phyloP scores from a whole-genome alignment of 768 basidiomycete genomes.

The Lentinula sp. region DNA sequence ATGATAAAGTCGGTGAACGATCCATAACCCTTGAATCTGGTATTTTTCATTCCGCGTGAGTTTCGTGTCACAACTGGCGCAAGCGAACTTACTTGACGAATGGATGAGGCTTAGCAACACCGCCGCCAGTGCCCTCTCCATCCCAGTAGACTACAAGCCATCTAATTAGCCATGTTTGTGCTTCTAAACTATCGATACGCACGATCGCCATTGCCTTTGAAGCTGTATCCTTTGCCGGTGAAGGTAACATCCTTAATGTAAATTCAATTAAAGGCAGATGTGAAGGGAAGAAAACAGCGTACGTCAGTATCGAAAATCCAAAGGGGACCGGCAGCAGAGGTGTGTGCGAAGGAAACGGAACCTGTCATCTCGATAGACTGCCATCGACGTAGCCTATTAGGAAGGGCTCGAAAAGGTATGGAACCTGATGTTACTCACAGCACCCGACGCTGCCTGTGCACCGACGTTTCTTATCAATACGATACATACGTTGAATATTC shows the following conservation, averaged over 20 bases:
- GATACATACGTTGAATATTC: not conserved
- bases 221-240: not conserved
- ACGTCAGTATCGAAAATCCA: constrained; percentile 1
- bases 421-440: not conserved
- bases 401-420: not conserved
- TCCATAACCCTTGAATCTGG: constrained; percentile 6
- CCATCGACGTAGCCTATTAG: not conserved
- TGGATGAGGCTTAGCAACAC: constrained; percentile 15
- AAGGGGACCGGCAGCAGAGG: constrained; percentile 3
- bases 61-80: too few species aligned
- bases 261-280: not conserved
- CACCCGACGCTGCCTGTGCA: not conserved
- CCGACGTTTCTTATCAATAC: not conserved
- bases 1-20: constrained; percentile 5
- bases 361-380: constrained; percentile 3
- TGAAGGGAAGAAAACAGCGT: not conserved
- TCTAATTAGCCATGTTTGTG: not conserved
- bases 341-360: not conserved
- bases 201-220: not conserved
- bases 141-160: constrained; percentile 13
- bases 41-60: not conserved
- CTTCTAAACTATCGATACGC: not conserved
- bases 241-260: not conserved
- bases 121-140: constrained; percentile 13
- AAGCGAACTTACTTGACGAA: not conserved